Evolutionary conservation across 441 rosid species (phyloP).

Genomic region (Croton laevigatus): DNA sequence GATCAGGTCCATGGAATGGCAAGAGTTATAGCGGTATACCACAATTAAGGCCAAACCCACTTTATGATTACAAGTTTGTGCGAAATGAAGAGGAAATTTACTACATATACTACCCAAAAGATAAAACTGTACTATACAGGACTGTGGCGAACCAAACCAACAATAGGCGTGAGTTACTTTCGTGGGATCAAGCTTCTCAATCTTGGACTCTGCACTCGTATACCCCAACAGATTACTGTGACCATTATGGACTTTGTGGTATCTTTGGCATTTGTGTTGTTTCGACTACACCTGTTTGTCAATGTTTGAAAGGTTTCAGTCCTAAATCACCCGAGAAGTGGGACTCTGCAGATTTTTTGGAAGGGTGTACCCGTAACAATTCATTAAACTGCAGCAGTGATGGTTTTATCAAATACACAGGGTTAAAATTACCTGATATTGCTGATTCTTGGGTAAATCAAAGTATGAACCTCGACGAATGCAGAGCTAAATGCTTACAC

Average conservation of each 20-base stretch:
- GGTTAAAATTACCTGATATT: slow-evolving; percentile 26
- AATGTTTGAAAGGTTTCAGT: slow-evolving; percentile 46
- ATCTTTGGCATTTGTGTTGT: slow-evolving; percentile 43
- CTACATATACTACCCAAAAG: slow-evolving; percentile 27
- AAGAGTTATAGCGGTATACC: slow-evolving; percentile 9
- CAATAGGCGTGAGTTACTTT: slow-evolving; percentile 31
- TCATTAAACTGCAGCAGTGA: slow-evolving; percentile 31
- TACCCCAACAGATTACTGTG: slow-evolving; percentile 56
- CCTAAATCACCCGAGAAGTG: slow-evolving; percentile 46
- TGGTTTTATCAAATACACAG: slow-evolving; percentile 17
- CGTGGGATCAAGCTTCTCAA: slow-evolving; percentile 38
- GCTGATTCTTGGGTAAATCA: slow-evolving; percentile 1
- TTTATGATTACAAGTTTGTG: slow-evolving; percentile 35
- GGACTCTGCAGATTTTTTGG: slow-evolving; percentile 44
- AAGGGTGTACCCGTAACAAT: slow-evolving; percentile 50
- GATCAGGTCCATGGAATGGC: slow-evolving; percentile 78
- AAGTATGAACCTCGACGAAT: slow-evolving; percentile 38
- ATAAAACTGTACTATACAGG: slow-evolving; percentile 30
- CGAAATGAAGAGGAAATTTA: slow-evolving; percentile 32
- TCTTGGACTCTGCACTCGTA: slow-evolving; percentile 44
- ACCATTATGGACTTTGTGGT: slow-evolving; percentile 44
- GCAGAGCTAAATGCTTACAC: slow-evolving; percentile 38
- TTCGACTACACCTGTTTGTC: slow-evolving; percentile 49
- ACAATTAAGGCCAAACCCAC: slow-evolving; percentile 42
- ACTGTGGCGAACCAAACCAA: slow-evolving; percentile 26